A percentile compares a stretch with the other conserved stretches of the same genome.
Evolutionary conservation across 1,139 yeast species (phyloP).

Genomic region (Yamadazyma sp.): DNA sequence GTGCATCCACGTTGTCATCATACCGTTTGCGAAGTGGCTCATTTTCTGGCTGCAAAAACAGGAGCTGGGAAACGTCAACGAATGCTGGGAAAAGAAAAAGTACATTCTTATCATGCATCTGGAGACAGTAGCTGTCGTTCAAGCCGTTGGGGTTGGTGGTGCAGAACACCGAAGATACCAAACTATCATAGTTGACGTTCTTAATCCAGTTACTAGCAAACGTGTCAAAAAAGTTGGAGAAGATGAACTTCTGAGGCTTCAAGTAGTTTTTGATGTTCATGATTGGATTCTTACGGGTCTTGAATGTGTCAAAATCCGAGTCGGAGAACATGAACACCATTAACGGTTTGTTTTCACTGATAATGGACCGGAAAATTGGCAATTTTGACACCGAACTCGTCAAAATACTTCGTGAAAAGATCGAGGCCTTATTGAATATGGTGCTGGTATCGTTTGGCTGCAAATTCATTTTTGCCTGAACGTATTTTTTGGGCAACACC

Average conservation of each 20-base stretch:
- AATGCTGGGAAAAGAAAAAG: constrained; percentile 34
- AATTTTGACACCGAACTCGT: constrained; percentile 16
- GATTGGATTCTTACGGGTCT: constrained; percentile 16
- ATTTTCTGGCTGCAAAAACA: constrained; percentile 4
- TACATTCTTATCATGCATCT: constrained; percentile 26
- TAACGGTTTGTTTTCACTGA: constrained; percentile 27
- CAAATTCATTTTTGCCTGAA: constrained; percentile 9
- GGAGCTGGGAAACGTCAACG: constrained; percentile 12
- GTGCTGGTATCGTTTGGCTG: constrained; percentile 4
- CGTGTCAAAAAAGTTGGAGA: constrained; percentile 39
- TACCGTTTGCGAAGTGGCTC: constrained; percentile 13
- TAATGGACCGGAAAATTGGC: constrained; percentile 23
- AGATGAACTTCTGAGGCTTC: constrained; percentile 9
- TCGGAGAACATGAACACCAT: constrained; percentile 32
- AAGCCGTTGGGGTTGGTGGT: constrained; percentile 24
- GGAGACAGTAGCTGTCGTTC: constrained; percentile 37
- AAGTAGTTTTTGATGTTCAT: constrained; percentile 25
- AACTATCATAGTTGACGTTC: constrained; percentile 27
- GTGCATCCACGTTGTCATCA: constrained; percentile 10
- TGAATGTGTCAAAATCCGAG: constrained; percentile 6
- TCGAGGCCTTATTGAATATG: constrained; percentile 12
- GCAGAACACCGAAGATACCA: constrained; percentile 44
- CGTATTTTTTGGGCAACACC: constrained; percentile 26
- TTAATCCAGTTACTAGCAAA: constrained; percentile 43
- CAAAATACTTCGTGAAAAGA: constrained; percentile 21